Base-by-base conservation (phyloP, 2,329 filamentous ascomycete genomes). In the Daldinia sp. region DNA sequence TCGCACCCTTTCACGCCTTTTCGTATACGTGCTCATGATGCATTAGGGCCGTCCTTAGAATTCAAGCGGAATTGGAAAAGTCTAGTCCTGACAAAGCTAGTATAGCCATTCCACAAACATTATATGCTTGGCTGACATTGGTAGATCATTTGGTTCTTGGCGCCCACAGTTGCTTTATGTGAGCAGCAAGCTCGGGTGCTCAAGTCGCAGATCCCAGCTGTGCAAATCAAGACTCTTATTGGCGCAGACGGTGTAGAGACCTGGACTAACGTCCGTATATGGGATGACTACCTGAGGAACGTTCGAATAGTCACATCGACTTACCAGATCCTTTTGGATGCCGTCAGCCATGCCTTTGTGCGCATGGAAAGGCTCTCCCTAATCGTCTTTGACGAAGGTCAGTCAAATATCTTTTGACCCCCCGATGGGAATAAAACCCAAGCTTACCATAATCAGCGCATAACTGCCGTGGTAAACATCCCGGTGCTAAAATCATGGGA, bases 331-430 rank as follows among this genome's bases (percentile, higher is more conserved):
- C 81, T 96, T 10, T 78, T 86, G 2, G 91, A 96, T 75, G 92
- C 91, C 2, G 80, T 96, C 37, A 80, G 77, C 1, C 91, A 95
- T 77, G 90, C 83, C 0, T 96, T 96, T 73, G 84, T 96, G 1
- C 80, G 74, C 1, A 83, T 96, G 70, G 73, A 79, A 0, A 80
- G 79, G 2, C 76, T 96, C 19, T 82, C 88, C 4, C 79, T 97
- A 3, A 77, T 96, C 13, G 83, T 96, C 0, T 91, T 96, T 69
- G 93, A 97, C 71, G 93, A 97, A 86, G 91, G 91, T 90, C 73
- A 55, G 77, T 65, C 19, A 35, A 17, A 9, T 17, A 25, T 29
- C 6, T 29, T 23, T 13, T 3, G 21, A 29, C 41, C 13, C n/a
- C 11, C 30, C 13, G n/a, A 53, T 71, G n/a, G 35, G n/a, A 23